phyloP scores from a whole-genome alignment of 192 early-diverging fungal species.

The Coemansia guatemalensis region DNA sequence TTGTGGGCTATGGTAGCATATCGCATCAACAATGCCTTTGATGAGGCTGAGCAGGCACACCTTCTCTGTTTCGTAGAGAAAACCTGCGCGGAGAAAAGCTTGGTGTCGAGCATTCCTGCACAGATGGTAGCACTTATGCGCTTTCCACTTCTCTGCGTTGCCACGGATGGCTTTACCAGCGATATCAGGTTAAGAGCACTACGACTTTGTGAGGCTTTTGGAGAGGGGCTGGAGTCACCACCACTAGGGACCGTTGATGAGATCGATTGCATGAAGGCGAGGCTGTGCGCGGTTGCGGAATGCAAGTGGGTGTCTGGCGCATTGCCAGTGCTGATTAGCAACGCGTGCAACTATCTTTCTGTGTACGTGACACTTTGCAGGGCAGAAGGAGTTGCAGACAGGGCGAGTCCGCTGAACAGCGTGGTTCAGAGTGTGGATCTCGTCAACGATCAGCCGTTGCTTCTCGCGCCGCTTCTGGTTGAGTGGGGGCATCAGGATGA shows the following conservation, averaged over 20 bases:
- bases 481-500: slow-evolving; percentile 1
- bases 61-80: neutral
- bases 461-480: slow-evolving; percentile 30
- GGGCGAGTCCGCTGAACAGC: neutral
- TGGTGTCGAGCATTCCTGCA: neutral
- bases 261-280: neutral
- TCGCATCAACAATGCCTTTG: neutral
- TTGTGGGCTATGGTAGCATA: slow-evolving; percentile 11
- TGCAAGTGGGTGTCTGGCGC: slow-evolving; percentile 4
- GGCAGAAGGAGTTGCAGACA: neutral
- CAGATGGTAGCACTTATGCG: slow-evolving; percentile 3
- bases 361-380: neutral
- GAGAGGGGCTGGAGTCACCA: neutral
- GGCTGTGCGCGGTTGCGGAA: neutral
- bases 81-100: neutral
- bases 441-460: slow-evolving; percentile 10
- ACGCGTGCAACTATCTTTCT: slow-evolving; percentile 8
- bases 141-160: slow-evolving; percentile 9
- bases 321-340: slow-evolving; percentile 11
- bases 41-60: slow-evolving; percentile 2
- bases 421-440: neutral
- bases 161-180: slow-evolving; percentile 8
- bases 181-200: neutral
- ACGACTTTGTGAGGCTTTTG: neutral
- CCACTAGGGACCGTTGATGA: neutral